A percentile compares a stretch with the other conserved stretches of the same genome.
Evolutionary conservation across 31 red algal genomes (phyloP).

Genomic region (Odonthalia washingtoniensis): DNA sequence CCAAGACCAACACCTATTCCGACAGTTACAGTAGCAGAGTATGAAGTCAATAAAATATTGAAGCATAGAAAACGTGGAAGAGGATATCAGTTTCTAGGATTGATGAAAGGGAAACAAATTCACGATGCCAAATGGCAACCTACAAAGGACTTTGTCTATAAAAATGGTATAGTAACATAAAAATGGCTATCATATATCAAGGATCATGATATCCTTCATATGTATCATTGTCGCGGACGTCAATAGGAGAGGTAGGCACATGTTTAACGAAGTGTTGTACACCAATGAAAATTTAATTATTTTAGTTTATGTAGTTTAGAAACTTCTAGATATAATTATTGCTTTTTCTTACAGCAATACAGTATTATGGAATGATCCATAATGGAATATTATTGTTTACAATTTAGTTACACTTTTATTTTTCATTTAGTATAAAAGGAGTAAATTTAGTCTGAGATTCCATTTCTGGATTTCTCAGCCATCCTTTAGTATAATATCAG

Average conservation of each 20-base stretch:
- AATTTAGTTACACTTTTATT: too few species aligned
- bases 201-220: background rate
- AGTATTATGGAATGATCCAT: too few species aligned
- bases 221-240: conserved; percentile 15
- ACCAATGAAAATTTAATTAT: too few species aligned
- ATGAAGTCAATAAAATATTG: background rate
- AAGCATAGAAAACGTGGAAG: conserved; percentile 28
- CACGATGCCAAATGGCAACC: conserved; percentile 34
- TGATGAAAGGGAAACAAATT: background rate
- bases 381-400: too few species aligned
- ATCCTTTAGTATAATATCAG: too few species aligned
- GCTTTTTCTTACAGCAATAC: too few species aligned
- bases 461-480: too few species aligned
- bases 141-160: conserved; percentile 26
- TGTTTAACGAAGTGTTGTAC: conserved; percentile 13
- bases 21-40: background rate
- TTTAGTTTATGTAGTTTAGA: too few species aligned
- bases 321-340: too few species aligned
- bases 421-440: too few species aligned
- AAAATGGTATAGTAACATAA: conserved; percentile 17
- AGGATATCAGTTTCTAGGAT: conserved; percentile 22
- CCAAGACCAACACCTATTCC: conserved; percentile 5
- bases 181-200: conserved; percentile 2
- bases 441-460: too few species aligned
- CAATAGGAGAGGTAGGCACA: conserved; percentile 11